A percentile compares a stretch with the other conserved stretches of the same genome.
phyloP scores from a whole-genome alignment of 2,329 filamentous ascomycete species.

The Cladosporium sp. region DNA sequence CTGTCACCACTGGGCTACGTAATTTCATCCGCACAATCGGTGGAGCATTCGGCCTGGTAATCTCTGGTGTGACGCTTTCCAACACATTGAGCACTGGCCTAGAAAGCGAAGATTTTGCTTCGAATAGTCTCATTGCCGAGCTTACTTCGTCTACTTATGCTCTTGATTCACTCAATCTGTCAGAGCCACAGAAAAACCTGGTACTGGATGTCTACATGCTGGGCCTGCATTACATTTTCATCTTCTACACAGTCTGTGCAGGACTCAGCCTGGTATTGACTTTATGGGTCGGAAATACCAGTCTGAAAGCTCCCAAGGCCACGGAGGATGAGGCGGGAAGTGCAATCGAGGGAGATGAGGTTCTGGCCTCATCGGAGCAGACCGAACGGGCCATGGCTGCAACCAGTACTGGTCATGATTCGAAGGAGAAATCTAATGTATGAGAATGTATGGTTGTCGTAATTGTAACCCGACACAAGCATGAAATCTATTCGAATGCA shows the following conservation, averaged over 20 bases:
- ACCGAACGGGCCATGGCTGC: too few species aligned
- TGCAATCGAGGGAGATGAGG: neutral
- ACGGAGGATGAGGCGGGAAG: neutral
- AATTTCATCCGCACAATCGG: slow-evolving; percentile 45
- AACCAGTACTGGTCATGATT: neutral
- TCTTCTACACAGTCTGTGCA: slow-evolving; percentile 15
- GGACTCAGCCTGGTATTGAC: slow-evolving; percentile 8
- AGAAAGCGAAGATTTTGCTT: neutral
- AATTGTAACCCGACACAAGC: neutral
- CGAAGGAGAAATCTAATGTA: neutral
- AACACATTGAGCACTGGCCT: slow-evolving; percentile 30
- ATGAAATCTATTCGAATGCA: neutral
- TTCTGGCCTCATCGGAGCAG: neutral
- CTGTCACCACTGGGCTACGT: slow-evolving; percentile 44
- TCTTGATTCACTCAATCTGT: slow-evolving; percentile 16
- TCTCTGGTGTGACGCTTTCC: slow-evolving; percentile 40
- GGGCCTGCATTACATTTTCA: slow-evolving; percentile 30
- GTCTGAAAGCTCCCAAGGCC: slow-evolving; percentile 5
- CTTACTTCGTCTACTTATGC: slow-evolving; percentile 23
- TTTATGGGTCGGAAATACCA: slow-evolving; percentile 17
- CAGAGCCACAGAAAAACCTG: slow-evolving; percentile 21
- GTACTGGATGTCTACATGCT: slow-evolving; percentile 37
- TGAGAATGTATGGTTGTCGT: neutral
- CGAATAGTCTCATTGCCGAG: slow-evolving; percentile 25
- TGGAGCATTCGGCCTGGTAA: slow-evolving; percentile 38